phyloP scores from a whole-genome alignment of 257 asterid genomes.

The Datura wrightii region DNA sequence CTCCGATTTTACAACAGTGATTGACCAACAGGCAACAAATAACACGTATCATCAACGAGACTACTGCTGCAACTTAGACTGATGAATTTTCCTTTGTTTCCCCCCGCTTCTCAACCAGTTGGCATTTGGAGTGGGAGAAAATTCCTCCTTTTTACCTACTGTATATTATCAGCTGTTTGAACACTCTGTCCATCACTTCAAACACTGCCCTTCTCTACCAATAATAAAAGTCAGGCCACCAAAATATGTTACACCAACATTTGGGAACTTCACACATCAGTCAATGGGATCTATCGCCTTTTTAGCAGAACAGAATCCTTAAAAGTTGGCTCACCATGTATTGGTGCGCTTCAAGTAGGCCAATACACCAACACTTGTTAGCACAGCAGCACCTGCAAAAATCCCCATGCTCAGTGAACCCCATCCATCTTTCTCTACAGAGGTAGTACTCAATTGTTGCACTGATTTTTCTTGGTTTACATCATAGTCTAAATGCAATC shows the following conservation, averaged over 20 bases:
- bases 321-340: slow-evolving; percentile 37
- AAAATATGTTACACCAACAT: not conserved
- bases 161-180: not conserved
- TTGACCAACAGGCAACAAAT: not conserved
- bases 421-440: slow-evolving; percentile 44
- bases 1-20: not conserved
- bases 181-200: not conserved
- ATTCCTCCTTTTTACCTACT: slow-evolving; percentile 18
- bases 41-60: not conserved
- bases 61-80: not conserved
- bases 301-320: slow-evolving; percentile 16
- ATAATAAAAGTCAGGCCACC: slow-evolving; percentile 6
- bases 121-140: not conserved
- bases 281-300: not conserved
- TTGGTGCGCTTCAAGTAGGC: slow-evolving; percentile 68
- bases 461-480: slow-evolving; percentile 38
- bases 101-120: not conserved
- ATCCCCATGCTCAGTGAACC: slow-evolving; percentile 46
- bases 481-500: slow-evolving; percentile 66
- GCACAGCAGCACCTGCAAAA: slow-evolving; percentile 67
- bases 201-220: slow-evolving; percentile 11
- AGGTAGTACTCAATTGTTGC: slow-evolving; percentile 31
- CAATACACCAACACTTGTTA: slow-evolving; percentile 67
- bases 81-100: not conserved
- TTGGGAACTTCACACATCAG: not conserved